Evolutionary conservation across 2,329 filamentous ascomycete species (phyloP).

Genomic region (Verticillium albo-atrum): DNA sequence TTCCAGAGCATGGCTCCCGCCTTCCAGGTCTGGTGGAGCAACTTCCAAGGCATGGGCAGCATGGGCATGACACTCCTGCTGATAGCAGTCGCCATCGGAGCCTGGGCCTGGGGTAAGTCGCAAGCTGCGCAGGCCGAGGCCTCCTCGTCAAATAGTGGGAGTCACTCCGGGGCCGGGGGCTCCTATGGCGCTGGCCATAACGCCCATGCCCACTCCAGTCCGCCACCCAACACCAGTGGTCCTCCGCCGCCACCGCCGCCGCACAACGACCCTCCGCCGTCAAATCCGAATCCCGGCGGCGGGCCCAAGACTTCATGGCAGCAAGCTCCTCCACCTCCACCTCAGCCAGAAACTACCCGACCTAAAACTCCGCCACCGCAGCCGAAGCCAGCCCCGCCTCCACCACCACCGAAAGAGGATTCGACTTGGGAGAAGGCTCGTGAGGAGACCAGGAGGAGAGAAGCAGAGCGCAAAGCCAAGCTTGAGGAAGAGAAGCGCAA

Average conservation of each 20-base stretch:
- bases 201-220: conserved; percentile 3
- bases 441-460: conserved; percentile 59
- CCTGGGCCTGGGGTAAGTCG: conserved; percentile 54
- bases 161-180: conserved; percentile 7
- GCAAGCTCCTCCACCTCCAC: conserved; percentile 17
- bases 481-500: conserved; percentile 58
- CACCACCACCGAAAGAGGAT: conserved; percentile 12
- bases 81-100: conserved; percentile 67
- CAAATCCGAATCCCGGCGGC: conserved; percentile 18
- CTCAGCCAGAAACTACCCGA: conserved; percentile 2
- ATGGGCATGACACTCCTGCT: conserved; percentile 69
- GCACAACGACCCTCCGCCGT: conserved; percentile 13
- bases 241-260: conserved; percentile 15
- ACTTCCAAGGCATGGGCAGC: conserved; percentile 67
- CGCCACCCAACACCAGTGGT: conserved; percentile 5
- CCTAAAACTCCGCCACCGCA: conserved; percentile 5
- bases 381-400: conserved; percentile 10
- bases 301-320: conserved; percentile 35
- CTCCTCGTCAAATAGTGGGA: conserved; percentile 24
- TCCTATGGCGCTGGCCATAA: conserved; percentile 5
- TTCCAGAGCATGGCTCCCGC: conserved; percentile 70
- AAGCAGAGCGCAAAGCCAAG: conserved; percentile 58
- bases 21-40: conserved; percentile 67
- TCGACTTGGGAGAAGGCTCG: conserved; percentile 27
- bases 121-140: conserved; percentile 4